These are phyloP conservation scores for Neurospora sp. DNA, from an alignment of 495 filamentous ascomycete genomes.

Conservation along the genomic window DNA sequence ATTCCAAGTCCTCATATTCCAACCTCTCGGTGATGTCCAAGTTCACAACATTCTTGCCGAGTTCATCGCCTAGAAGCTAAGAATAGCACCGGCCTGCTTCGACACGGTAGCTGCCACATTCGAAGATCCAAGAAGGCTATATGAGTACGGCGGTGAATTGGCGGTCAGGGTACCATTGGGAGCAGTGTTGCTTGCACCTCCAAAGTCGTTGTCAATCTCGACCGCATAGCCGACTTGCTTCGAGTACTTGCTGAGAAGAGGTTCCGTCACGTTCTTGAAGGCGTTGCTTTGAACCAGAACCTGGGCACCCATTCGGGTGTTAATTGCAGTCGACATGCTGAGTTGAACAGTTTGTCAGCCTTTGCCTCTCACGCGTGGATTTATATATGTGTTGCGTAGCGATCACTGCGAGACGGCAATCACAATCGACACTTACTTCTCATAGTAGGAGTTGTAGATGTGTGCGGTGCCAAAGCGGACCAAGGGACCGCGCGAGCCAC, in stretches of 20 bases:
- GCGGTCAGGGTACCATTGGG: constrained; percentile 34
- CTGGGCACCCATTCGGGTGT: constrained; percentile 57
- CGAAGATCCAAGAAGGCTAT: constrained; percentile 32
- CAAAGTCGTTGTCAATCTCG: constrained; percentile 46
- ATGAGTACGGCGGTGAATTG: constrained; percentile 39
- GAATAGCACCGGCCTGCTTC: constrained; percentile 43
- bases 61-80: constrained; percentile 31
- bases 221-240: constrained; percentile 40
- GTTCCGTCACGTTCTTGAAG: constrained; percentile 37
- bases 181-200: constrained; percentile 36
- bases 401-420: neutral
- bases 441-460: constrained; percentile 37
- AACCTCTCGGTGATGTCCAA: neutral
- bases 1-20: neutral
- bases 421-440: constrained; percentile 11
- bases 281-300: constrained; percentile 51
- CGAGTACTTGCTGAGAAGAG: constrained; percentile 47
- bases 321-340: constrained; percentile 47
- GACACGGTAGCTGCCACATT: constrained; percentile 37
- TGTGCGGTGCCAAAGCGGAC: constrained; percentile 54
- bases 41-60: neutral
- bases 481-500: constrained; percentile 49
- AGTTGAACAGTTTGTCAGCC: constrained; percentile 15
- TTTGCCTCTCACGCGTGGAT: neutral
- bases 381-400: neutral